Conservation (phyloP, 2,329 filamentous ascomycete genomes). For the Chaetothyriales sp. region DNA sequence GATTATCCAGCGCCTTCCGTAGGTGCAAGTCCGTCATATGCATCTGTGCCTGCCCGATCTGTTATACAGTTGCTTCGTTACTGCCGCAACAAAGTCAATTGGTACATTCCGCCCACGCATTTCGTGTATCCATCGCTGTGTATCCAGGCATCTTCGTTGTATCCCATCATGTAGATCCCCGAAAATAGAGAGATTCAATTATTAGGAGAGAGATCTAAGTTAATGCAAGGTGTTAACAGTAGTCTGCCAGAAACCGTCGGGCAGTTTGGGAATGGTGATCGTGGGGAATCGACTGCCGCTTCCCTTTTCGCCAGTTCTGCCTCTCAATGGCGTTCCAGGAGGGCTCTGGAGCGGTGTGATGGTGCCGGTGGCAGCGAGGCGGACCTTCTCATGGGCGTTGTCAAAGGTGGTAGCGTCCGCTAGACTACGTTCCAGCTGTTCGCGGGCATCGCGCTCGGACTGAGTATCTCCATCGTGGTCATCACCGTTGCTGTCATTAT, state of each 20-base stretch:
- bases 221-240: conserved; percentile 15
- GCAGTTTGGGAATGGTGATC: conserved; percentile 16
- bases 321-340: conserved; percentile 3
- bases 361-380: conserved; percentile 1
- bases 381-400: conserved; percentile 12
- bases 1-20: not conserved
- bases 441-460: conserved; percentile 4
- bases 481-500: conserved; percentile 1
- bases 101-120: not conserved
- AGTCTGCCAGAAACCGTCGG: conserved; percentile 13
- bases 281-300: conserved; percentile 13
- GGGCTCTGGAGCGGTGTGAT: conserved; percentile 8
- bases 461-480: conserved; percentile 3
- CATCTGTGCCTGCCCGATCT: not conserved
- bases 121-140: not conserved
- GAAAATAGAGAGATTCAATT: not conserved
- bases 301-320: conserved; percentile 3
- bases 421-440: conserved; percentile 12
- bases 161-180: not conserved
- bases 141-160: not conserved
- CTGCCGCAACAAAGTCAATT: not conserved
- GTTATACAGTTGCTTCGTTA: not conserved
- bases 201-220: not conserved
- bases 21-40: not conserved
- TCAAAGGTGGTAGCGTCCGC: conserved; percentile 17